These are phyloP conservation scores for Jackrogersella minutella DNA, from an alignment of 495 filamentous ascomycete genomes.

Conservation along the genomic window DNA sequence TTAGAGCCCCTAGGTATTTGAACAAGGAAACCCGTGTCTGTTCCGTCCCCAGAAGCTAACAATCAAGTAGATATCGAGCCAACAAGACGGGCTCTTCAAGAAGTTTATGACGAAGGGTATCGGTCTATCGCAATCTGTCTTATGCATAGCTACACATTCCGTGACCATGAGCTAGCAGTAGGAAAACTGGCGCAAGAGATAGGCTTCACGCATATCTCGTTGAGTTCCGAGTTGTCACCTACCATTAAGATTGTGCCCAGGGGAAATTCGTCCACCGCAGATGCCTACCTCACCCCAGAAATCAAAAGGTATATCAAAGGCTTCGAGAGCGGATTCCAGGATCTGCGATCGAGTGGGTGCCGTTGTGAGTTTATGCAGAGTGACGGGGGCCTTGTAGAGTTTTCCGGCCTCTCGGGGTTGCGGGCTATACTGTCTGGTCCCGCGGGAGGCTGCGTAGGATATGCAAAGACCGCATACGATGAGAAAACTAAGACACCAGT, in stretches of 20 bases:
- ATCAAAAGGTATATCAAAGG: slow-evolving; percentile 95
- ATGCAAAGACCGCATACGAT: slow-evolving; percentile 93
- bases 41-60: slow-evolving; percentile 57
- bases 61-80: slow-evolving; percentile 67
- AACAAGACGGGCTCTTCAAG: slow-evolving; percentile 50
- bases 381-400: slow-evolving; percentile 82
- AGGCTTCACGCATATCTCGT: slow-evolving; percentile 78
- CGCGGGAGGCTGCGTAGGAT: slow-evolving; percentile 87
- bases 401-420: slow-evolving; percentile 61
- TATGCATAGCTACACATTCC: slow-evolving; percentile 83
- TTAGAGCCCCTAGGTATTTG: background rate
- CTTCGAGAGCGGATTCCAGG: slow-evolving; percentile 78
- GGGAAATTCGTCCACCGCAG: slow-evolving; percentile 82
- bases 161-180: slow-evolving; percentile 70
- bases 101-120: slow-evolving; percentile 19
- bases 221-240: slow-evolving; percentile 65
- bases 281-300: slow-evolving; percentile 96
- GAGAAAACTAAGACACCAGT: slow-evolving; percentile 77
- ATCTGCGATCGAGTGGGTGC: slow-evolving; percentile 66
- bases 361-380: slow-evolving; percentile 91
- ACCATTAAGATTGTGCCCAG: slow-evolving; percentile 93
- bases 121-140: slow-evolving; percentile 72
- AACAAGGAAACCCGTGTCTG: background rate
- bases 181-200: slow-evolving; percentile 72
- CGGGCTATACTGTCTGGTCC: slow-evolving; percentile 58